Evolutionary conservation across 139 green algal genomes (phyloP).

Genomic region (Chlamydomonas sp.): DNA sequence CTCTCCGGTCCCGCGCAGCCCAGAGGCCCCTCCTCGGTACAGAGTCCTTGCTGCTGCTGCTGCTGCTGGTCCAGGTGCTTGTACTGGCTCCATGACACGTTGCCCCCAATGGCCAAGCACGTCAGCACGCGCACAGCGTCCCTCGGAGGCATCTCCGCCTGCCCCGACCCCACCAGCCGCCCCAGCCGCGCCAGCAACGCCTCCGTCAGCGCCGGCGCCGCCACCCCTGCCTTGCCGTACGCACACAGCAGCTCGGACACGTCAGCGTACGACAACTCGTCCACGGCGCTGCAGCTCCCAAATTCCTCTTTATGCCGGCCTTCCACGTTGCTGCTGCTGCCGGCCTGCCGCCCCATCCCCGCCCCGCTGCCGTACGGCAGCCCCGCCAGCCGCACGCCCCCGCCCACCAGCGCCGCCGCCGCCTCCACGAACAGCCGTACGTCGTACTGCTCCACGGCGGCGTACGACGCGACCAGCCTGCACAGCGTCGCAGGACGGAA

Average conservation of each 20-base stretch:
- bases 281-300: not conserved
- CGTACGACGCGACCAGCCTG: constrained; percentile 39
- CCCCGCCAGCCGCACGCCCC: not conserved
- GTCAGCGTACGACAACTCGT: not conserved
- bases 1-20: too few species aligned
- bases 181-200: not conserved
- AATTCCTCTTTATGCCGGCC: not conserved
- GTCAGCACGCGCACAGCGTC: too few species aligned
- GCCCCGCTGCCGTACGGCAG: not conserved
- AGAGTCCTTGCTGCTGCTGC: too few species aligned
- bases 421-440: constrained; percentile 26
- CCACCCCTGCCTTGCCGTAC: constrained; percentile 10
- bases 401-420: constrained; percentile 16
- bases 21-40: too few species aligned
- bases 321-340: not conserved
- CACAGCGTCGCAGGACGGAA: constrained; percentile 37
- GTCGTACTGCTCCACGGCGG: constrained; percentile 25
- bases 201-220: not conserved
- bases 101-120: too few species aligned
- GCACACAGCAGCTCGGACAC: not conserved
- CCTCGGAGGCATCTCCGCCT: too few species aligned
- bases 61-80: too few species aligned
- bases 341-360: not conserved
- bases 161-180: not conserved
- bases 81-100: too few species aligned